Conservation (phyloP, 306 rosid genomes). For the Vigna mungo region DNA sequence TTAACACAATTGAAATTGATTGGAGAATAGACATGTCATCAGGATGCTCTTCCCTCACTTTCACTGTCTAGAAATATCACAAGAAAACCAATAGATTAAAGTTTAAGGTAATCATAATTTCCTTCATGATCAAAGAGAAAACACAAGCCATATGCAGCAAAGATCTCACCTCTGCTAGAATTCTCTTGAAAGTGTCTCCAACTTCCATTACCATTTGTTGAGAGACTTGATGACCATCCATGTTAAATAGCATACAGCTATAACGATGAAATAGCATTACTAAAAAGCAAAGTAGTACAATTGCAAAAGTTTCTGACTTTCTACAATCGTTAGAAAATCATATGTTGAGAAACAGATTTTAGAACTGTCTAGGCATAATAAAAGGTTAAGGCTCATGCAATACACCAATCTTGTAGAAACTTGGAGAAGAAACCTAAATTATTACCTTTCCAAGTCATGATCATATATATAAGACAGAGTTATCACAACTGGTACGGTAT, state of each 20-base stretch:
- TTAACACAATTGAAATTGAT: slow-evolving; percentile 68
- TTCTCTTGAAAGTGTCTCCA: slow-evolving; percentile 72
- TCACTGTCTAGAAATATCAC: slow-evolving; percentile 53
- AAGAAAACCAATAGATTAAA: slow-evolving; percentile 25
- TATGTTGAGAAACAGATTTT: background rate
- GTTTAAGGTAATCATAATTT: slow-evolving; percentile 23
- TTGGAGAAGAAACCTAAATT: background rate
- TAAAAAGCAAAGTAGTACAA: slow-evolving; percentile 45
- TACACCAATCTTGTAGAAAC: slow-evolving; percentile 13
- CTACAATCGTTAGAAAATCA: slow-evolving; percentile 7
- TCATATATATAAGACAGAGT: slow-evolving; percentile 90
- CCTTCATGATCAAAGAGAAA: background rate
- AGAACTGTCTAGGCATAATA: background rate
- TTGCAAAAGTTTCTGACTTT: slow-evolving; percentile 3
- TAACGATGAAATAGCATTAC: slow-evolving; percentile 31
- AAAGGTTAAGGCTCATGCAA: background rate
- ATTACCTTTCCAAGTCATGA: slow-evolving; percentile 92
- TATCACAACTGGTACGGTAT: slow-evolving; percentile 82
- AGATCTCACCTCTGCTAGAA: slow-evolving; percentile 69
- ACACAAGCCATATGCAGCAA: slow-evolving; percentile 24
- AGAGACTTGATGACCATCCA: slow-evolving; percentile 76
- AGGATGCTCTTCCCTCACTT: slow-evolving; percentile 72
- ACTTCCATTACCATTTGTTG: slow-evolving; percentile 72
- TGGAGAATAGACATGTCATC: slow-evolving; percentile 62
- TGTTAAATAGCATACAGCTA: slow-evolving; percentile 63